These are phyloP conservation scores for Sporothrix dimorphospora DNA, from an alignment of 2,329 filamentous ascomycete genomes.

Conservation along the genomic window DNA sequence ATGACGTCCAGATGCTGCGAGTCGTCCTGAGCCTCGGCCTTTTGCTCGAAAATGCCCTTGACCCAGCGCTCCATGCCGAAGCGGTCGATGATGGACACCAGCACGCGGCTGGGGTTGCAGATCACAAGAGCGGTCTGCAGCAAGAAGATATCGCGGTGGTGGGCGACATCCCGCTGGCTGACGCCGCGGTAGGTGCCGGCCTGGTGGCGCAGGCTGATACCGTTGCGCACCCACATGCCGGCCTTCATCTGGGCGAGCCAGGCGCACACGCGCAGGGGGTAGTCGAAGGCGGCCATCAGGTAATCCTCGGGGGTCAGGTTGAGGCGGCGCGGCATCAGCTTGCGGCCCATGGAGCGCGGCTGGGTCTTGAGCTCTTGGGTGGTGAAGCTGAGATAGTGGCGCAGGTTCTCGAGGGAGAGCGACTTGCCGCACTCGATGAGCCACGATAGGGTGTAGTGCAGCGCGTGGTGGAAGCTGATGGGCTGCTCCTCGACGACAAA, in stretches of 20 bases:
- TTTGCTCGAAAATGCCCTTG: slow-evolving; percentile 75
- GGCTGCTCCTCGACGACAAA: slow-evolving; percentile 87
- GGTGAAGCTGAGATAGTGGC: slow-evolving; percentile 71
- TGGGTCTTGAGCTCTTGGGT: slow-evolving; percentile 69
- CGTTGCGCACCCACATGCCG: slow-evolving; percentile 98
- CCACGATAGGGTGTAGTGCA: slow-evolving; percentile 97
- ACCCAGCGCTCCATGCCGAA: slow-evolving; percentile 90
- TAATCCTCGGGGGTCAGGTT: slow-evolving; percentile 70
- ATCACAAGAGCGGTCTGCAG: slow-evolving; percentile 88
- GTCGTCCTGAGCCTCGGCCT: slow-evolving; percentile 79
- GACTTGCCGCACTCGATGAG: slow-evolving; percentile 85
- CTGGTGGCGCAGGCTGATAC: slow-evolving; percentile 92
- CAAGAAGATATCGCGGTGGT: slow-evolving; percentile 93
- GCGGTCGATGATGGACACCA: slow-evolving; percentile 88
- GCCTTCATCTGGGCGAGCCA: slow-evolving; percentile 99
- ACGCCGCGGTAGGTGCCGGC: slow-evolving; percentile 92
- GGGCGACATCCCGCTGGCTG: slow-evolving; percentile 84
- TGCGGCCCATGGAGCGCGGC: slow-evolving; percentile 63
- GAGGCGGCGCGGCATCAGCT: slow-evolving; percentile 59
- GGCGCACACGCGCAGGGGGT: slow-evolving; percentile 86
- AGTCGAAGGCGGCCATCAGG: slow-evolving; percentile 87
- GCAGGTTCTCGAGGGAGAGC: slow-evolving; percentile 69
- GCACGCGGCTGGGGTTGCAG: slow-evolving; percentile 78
- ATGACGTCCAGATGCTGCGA: slow-evolving; percentile 86
- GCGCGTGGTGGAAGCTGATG: slow-evolving; percentile 95